Evolutionary conservation across 2,329 filamentous ascomycete species (phyloP), one percentile per base, ranked within the genome.

Genomic region (Arthrobotrys iridis): DNA sequence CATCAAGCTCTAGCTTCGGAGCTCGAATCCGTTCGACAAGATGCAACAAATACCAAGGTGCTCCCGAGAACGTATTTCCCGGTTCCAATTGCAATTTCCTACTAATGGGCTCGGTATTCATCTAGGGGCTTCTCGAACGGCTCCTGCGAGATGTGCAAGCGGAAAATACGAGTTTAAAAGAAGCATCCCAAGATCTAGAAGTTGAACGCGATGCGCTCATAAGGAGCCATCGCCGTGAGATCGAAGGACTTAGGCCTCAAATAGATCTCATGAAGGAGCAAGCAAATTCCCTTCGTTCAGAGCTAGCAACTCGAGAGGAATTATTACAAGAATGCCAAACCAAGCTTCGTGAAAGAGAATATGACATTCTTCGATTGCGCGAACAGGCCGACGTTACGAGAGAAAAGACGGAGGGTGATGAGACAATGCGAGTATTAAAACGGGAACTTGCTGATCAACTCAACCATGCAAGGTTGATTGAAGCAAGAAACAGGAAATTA

Each of bases 361-460:
- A 76, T 8, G 63, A 76, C 18, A 30, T 76, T 11, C 22, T 64
- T 28, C 57, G 22, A 26, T 67, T 45, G 6, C 71, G 45, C 5
- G 57, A 57, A 20, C 55, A 74, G 22, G 41, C 18, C 1, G 64
- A 45, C 37, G 58, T 90, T 30, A 84, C 97, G 3, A 97, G 94
- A 81, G 92, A 93, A 0, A 91, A 95, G 79, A 91, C 91, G 1
- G 93, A 91, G 7, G 94, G 97, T 81, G 88, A 89, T 0, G 93
- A 97, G 78, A 95, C 92, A 0, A 86, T 98, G 80, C 88, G 87
- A 3, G 88, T 97, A 33, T 91, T 99, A 79, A 92, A 94, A 81
- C 88, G 89, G 78, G 93, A 99, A 82, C 86, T 99, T 3, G 90
- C 91, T 0, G 93, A 97, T 77, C 95, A 98, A 80, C 91, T 99